These are phyloP conservation scores for Nothophaeocryptopus gaeumannii DNA, from an alignment of 2,329 filamentous ascomycete species.

Conservation along the genomic window DNA sequence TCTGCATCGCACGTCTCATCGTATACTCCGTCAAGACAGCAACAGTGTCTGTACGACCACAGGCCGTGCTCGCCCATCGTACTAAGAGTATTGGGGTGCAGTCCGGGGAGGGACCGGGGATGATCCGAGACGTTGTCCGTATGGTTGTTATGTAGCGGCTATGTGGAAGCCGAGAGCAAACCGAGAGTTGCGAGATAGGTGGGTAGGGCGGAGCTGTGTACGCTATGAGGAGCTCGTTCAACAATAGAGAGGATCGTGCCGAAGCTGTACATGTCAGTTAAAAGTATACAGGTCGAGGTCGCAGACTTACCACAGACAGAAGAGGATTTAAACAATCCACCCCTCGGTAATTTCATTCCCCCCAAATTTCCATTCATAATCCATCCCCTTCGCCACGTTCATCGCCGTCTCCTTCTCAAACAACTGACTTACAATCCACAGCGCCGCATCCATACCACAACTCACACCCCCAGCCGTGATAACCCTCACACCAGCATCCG, in stretches of 20 bases:
- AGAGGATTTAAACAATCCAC: slow-evolving; percentile 5
- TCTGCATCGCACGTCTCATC: no score
- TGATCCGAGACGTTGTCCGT: no score
- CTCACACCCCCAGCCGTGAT: slow-evolving; percentile 16
- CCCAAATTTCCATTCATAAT: slow-evolving; percentile 18
- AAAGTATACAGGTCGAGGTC: background rate
- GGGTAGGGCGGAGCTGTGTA: background rate
- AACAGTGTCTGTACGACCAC: no score
- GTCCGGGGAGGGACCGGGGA: no score
- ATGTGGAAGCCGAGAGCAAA: no score
- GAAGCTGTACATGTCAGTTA: background rate
- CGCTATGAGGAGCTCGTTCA: background rate
- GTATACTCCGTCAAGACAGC: no score
- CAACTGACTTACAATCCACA: slow-evolving; percentile 13
- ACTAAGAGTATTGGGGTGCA: no score
- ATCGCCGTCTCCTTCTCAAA: slow-evolving; percentile 17
- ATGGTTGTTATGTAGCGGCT: no score
- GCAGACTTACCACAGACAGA: background rate
- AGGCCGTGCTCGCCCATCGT: no score
- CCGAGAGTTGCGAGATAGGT: no score
- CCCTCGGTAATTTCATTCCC: slow-evolving; percentile 8
- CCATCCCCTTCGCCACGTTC: slow-evolving; percentile 16
- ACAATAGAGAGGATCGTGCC: background rate
- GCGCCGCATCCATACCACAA: slow-evolving; percentile 18
- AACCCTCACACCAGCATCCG: slow-evolving; percentile 6